Evolutionary conservation across 441 rosid species (phyloP), one percentile per base, ranked within the genome.

Genomic region (Macaranga tanarius): DNA sequence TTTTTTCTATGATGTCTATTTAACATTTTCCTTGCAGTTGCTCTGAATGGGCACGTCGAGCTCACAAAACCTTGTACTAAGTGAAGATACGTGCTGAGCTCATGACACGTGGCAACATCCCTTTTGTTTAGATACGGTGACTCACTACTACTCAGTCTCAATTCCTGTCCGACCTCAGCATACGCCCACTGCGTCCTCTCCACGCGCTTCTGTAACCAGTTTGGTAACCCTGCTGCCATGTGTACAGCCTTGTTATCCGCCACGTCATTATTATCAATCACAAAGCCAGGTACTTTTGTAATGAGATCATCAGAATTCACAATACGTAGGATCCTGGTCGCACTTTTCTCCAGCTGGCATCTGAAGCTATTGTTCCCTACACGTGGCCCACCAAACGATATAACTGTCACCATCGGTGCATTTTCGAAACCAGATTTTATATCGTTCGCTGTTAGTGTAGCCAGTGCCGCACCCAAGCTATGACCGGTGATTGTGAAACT

Each of bases 371-470:
- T 61, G 79, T 90, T 84, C 22, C 95, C 95, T 5, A 92, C 95
- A 5, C 95, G 95, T 15, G 97, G 97, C 69, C 95, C 91, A 48
- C 97, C 93, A 61, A 92, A 90, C 0, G 95, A 92, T 56, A 90
- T 71, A 3, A 90, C 93, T 0, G 95, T 87, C 15, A 88, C 89
- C 84, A 84, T 77, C 0, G 91, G 89, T 22, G 80, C 79, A 40
- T 72, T 73, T 34, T 52, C 62, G 45, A 86, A 87, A 12, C 73
- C 81, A 11, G 84, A 75, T 48, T 77, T 85, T 59, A 90, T 76
- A 70, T 92, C 95, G 59, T 85, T 82, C 0, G 97, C 96, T 0
- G 92, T 81, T 12, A 92, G 78, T 5, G 84, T 87, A 9, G 93
- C 93, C 3, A 89, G 77, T 17, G 91, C 89, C 0, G 89, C 90